Conservation (phyloP, 2,329 filamentous ascomycete genomes). For the Akanthomyces lecanii region DNA sequence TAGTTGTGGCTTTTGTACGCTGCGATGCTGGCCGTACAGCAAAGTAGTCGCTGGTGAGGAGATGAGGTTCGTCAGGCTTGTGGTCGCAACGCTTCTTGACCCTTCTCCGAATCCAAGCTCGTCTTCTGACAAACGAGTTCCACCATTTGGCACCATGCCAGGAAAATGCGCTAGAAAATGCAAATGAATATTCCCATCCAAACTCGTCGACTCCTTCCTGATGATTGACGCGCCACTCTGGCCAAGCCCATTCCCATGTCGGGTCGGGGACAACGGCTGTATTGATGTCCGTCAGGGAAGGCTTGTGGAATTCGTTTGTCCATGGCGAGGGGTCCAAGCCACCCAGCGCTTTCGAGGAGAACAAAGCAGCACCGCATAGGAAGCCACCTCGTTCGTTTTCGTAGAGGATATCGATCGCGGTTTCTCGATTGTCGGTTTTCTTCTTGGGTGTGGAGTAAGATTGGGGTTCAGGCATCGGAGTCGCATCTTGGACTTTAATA, state of each 20-base stretch:
- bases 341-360: conserved; percentile 79
- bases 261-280: conserved; percentile 93
- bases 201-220: conserved; percentile 77
- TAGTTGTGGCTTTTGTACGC: conserved; percentile 27
- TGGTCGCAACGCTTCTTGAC: conserved; percentile 53
- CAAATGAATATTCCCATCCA: conserved; percentile 95
- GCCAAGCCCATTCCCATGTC: conserved; percentile 84
- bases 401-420: conserved; percentile 80
- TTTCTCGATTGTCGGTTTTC: conserved; percentile 40
- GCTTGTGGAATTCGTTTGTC: conserved; percentile 66
- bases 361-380: conserved; percentile 83
- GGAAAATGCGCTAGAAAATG: conserved; percentile 67
- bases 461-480: conserved; percentile 20
- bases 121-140: conserved; percentile 86
- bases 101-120: conserved; percentile 82
- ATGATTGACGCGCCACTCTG: conserved; percentile 62
- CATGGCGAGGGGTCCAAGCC: conserved; percentile 82
- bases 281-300: conserved; percentile 63
- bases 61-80: conserved; percentile 52
- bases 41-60: conserved; percentile 76
- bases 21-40: conserved; percentile 59
- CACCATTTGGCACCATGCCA: conserved; percentile 95
- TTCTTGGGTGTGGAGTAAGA: conserved; percentile 34
- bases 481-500: conserved; percentile 33
- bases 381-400: conserved; percentile 94